These are phyloP conservation scores for Camelina neglecta DNA, from an alignment of 345 rosid species.

Conservation along the genomic window DNA sequence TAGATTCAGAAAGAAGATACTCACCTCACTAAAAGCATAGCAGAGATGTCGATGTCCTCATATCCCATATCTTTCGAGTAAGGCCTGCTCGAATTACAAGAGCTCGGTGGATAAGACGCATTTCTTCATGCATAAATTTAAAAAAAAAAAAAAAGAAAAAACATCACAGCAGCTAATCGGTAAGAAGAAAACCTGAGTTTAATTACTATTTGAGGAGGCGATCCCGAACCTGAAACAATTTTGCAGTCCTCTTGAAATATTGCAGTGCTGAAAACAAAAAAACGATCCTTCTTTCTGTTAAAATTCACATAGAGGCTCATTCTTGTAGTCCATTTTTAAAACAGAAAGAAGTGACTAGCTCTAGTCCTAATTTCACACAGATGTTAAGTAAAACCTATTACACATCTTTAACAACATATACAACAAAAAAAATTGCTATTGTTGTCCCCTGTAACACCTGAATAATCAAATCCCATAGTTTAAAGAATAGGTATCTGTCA, in stretches of 20 bases:
- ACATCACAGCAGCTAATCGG: slow-evolving; percentile 19
- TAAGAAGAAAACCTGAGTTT: slow-evolving; percentile 71
- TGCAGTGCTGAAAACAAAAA: slow-evolving; percentile 57
- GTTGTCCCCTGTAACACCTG: neutral
- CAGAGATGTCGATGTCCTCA: slow-evolving; percentile 85
- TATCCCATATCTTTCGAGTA: slow-evolving; percentile 89
- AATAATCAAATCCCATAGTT: neutral
- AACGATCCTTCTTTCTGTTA: neutral
- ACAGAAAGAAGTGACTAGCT: too few species aligned
- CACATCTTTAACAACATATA: neutral
- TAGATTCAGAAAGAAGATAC: slow-evolving; percentile 31
- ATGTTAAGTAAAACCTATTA: neutral
- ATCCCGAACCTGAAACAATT: slow-evolving; percentile 52
- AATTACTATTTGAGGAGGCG: slow-evolving; percentile 67
- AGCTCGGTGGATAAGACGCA: slow-evolving; percentile 28
- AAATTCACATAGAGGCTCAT: neutral
- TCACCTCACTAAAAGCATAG: slow-evolving; percentile 77
- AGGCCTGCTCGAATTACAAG: slow-evolving; percentile 67
- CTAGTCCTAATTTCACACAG: neutral
- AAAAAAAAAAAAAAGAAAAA: neutral
- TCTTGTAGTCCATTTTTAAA: neutral
- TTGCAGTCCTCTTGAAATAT: slow-evolving; percentile 94
- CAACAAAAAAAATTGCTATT: neutral
- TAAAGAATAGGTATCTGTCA: neutral
- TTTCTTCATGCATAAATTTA: slow-evolving; percentile 14